Percentiles rank a stretch among this genome's conserved stretches.
phyloP scores from a whole-genome alignment of 345 rosid genomes.

The Eucalyptus globulus region DNA sequence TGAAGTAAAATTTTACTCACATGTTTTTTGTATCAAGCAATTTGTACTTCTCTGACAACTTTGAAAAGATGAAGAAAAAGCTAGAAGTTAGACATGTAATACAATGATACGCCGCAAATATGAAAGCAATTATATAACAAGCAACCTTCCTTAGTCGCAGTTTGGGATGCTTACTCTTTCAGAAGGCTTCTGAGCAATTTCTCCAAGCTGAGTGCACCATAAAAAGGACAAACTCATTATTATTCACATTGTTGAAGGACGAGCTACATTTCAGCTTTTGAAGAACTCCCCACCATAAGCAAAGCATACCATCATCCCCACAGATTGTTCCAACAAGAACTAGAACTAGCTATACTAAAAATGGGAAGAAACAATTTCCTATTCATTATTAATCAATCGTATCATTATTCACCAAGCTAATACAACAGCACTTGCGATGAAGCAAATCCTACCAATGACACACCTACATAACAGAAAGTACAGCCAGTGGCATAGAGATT shows the following conservation, averaged over 20 bases:
- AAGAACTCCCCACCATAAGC: not conserved
- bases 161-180: constrained; percentile 15
- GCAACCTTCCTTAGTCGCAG: not conserved
- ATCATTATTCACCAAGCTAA: not conserved
- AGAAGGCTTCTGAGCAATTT: constrained; percentile 10
- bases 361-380: not conserved
- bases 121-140: not conserved
- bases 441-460: not conserved
- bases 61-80: not conserved
- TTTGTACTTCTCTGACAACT: constrained; percentile 19
- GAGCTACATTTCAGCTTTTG: not conserved
- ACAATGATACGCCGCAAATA: not conserved
- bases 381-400: not conserved
- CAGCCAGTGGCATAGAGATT: not conserved
- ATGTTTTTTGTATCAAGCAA: constrained; percentile 30
- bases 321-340: not conserved
- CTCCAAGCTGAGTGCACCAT: constrained; percentile 21
- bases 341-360: not conserved
- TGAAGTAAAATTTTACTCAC: constrained; percentile 20
- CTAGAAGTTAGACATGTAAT: not conserved
- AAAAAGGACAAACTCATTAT: not conserved
- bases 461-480: not conserved
- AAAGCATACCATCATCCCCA: not conserved
- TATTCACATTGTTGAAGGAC: not conserved
- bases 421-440: not conserved